These are phyloP conservation scores for Candida tammaniensis DNA, from an alignment of 805 yeast genomes.

Conservation along the genomic window DNA sequence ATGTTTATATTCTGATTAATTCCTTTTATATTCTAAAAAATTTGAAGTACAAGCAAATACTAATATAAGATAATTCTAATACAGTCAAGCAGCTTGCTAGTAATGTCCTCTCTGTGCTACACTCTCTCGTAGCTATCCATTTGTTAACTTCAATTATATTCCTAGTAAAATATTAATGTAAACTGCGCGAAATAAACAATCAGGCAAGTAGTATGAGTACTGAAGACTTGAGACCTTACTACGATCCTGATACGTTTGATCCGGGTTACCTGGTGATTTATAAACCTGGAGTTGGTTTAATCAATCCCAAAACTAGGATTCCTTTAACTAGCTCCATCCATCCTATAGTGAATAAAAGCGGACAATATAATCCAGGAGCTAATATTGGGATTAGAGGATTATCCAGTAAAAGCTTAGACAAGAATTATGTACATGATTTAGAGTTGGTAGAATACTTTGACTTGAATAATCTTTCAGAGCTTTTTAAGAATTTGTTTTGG, in stretches of 20 bases:
- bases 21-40: no score
- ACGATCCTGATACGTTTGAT: conserved; percentile 64
- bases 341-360: conserved; percentile 12
- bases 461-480: conserved; percentile 51
- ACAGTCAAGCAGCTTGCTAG: no score
- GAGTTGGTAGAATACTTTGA: conserved; percentile 70
- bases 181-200: no score
- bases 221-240: conserved; percentile 57
- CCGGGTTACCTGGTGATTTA: conserved; percentile 61
- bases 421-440: conserved; percentile 52
- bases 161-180: no score
- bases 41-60: no score
- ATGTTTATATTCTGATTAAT: no score
- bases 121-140: no score
- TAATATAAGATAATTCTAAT: no score
- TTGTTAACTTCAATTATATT: no score
- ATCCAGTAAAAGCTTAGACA: conserved; percentile 20
- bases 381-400: conserved; percentile 14
- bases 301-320: conserved; percentile 43
- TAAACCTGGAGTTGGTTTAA: conserved; percentile 60
- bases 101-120: no score
- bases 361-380: conserved; percentile 12
- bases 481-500: conserved; percentile 53
- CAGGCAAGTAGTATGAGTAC: no score
- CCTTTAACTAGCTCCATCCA: conserved; percentile 29